Evolutionary conservation across 2,329 filamentous ascomycete genomes (phyloP).

Genomic region (Trichoderma polysporum): DNA sequence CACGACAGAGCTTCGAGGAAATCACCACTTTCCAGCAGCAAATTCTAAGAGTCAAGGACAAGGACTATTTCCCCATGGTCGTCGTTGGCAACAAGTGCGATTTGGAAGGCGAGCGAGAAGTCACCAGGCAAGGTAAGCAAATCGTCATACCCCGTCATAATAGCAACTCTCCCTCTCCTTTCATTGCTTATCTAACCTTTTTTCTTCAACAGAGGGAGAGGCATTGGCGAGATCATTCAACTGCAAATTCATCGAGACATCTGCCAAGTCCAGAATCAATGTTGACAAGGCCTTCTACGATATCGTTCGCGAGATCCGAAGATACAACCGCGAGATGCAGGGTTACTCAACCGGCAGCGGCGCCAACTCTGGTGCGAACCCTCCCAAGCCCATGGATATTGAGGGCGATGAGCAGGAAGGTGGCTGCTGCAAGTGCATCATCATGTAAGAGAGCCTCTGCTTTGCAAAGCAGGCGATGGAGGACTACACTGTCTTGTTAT

Average conservation of each 20-base stretch:
- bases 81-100: constrained; percentile 99
- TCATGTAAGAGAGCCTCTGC: constrained; percentile 65
- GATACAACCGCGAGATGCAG: constrained; percentile 98
- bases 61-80: constrained; percentile 99
- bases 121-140: constrained; percentile 80
- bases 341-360: constrained; percentile 74
- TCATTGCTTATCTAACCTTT: background rate
- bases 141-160: background rate
- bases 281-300: constrained; percentile 99
- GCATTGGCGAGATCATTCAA: constrained; percentile 80
- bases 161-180: background rate
- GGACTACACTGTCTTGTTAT: background rate
- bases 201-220: constrained; percentile 70
- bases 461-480: background rate
- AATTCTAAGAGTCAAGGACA: constrained; percentile 97
- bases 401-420: constrained; percentile 65
- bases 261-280: constrained; percentile 95
- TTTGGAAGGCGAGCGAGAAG: constrained; percentile 88
- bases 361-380: constrained; percentile 60
- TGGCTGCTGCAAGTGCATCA: constrained; percentile 85
- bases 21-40: constrained; percentile 99
- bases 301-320: constrained; percentile 94
- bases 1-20: constrained; percentile 95
- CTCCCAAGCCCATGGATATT: constrained; percentile 74
- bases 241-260: constrained; percentile 99